Evolutionary conservation across 805 yeast species (phyloP), one percentile per base, ranked within the genome.

Genomic region (Grigorovia humatica): DNA sequence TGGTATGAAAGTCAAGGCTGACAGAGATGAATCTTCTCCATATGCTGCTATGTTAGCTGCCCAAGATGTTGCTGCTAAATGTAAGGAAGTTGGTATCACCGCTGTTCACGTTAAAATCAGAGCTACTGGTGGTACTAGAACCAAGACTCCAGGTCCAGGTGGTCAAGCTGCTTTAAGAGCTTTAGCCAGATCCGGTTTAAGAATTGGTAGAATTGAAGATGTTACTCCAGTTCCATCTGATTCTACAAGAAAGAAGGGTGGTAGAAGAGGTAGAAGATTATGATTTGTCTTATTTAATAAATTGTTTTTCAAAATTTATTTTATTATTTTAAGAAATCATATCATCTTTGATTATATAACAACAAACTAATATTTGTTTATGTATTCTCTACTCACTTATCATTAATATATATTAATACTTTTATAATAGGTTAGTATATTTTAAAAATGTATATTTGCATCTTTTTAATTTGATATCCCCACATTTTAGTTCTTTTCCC

Each of bases 221-320:
- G 99, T 93, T 67, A 93, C 99, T 68, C 99, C 99, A 77, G 90
- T 93, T 70, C 99, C 99, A 77, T 93, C 99, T 67, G 99, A 93
- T 79, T 90, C 98, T 71, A 95, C 99, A 77, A 93, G 99, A 86
- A 88, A 91, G 88, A 95, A 93, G 95, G 99, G 99, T 88, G 99
- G 99, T 88, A 93, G 99, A 83, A 90, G 99, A 85, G 99, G 99
- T 91, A 91, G 99, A 85, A 89, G 99, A 87, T 85, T 90, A 79
- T 88, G 77, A 78, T 66, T 66, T 53, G 48, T 46, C 38, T 32
- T 32, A 32, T 32, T 32, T 32, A 32, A 32, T 32, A 32, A 32
- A 11, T 32, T 32, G 2, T 5, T 32, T 32, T 32, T 9, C 7
- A 30, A 30, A 30, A 32, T 32, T 32, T 8, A 32, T 32, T n/a